Evolutionary conservation across 2,329 filamentous ascomycete species (phyloP).

Genomic region (Arthrocladium fulminans): DNA sequence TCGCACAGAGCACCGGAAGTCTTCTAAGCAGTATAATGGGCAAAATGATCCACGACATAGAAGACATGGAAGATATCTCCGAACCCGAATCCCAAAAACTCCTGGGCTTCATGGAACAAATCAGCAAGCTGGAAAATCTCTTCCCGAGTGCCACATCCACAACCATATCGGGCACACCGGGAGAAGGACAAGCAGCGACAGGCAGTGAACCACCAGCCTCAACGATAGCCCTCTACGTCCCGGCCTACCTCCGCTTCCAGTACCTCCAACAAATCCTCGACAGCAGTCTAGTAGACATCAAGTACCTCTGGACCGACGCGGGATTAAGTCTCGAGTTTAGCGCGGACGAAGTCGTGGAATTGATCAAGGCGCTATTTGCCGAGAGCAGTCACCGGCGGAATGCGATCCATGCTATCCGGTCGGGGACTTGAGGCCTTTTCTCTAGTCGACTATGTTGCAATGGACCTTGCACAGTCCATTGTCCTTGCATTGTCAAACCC

Average conservation of each 20-base stretch:
- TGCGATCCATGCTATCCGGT: slow-evolving; percentile 49
- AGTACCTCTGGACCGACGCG: slow-evolving; percentile 56
- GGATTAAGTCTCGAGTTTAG: slow-evolving; percentile 55
- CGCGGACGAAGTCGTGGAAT: slow-evolving; percentile 52
- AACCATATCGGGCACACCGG: slow-evolving; percentile 25
- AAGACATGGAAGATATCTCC: slow-evolving; percentile 56
- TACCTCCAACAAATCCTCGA: slow-evolving; percentile 56
- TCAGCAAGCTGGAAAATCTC: slow-evolving; percentile 48
- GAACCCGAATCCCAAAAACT: slow-evolving; percentile 54
- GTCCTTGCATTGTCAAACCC: no score
- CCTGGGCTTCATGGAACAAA: slow-evolving; percentile 47
- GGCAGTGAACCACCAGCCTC: slow-evolving; percentile 26
- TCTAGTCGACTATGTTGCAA: no score
- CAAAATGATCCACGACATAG: slow-evolving; percentile 54
- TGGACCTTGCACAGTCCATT: no score
- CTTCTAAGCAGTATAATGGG: slow-evolving; percentile 48
- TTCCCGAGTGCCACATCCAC: slow-evolving; percentile 42
- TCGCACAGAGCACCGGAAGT: slow-evolving; percentile 54
- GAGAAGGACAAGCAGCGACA: neutral
- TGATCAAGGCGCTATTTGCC: slow-evolving; percentile 57
- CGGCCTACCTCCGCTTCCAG: slow-evolving; percentile 57
- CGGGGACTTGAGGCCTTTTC: neutral
- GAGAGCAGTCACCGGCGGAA: slow-evolving; percentile 51
- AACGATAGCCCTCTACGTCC: slow-evolving; percentile 54
- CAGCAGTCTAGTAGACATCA: slow-evolving; percentile 55